Evolutionary conservation across 2,329 filamentous ascomycete genomes (phyloP).

Genomic region (Chaetomiaceae sp.): DNA sequence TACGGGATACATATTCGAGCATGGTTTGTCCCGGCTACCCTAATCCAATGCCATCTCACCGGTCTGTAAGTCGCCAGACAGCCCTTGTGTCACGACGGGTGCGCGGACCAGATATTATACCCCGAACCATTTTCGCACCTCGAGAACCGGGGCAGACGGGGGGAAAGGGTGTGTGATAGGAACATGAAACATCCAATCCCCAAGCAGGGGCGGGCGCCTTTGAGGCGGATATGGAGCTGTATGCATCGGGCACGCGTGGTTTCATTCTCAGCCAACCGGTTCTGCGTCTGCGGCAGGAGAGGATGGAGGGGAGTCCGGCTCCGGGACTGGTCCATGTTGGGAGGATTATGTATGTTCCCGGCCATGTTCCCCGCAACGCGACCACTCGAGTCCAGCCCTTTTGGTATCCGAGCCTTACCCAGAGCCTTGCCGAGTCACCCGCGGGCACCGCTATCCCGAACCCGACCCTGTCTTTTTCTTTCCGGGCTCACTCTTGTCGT

Average conservation of each 20-base stretch:
- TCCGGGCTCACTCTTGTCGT: not conserved
- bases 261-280: not conserved
- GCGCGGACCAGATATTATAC: not conserved
- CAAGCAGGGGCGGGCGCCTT: not conserved
- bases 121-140: not conserved
- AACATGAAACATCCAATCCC: not conserved
- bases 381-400: not conserved
- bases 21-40: not conserved
- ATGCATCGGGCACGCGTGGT: not conserved
- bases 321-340: not conserved
- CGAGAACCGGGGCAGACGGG: not conserved
- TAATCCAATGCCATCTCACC: slow-evolving; percentile 3
- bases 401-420: not conserved
- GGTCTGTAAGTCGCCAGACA: not conserved
- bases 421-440: not conserved
- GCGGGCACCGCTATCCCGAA: not conserved
- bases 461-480: not conserved
- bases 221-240: not conserved
- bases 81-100: not conserved
- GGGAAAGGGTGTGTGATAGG: not conserved
- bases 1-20: too few relatives aligned
- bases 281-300: not conserved
- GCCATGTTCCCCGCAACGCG: not conserved
- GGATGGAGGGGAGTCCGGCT: not conserved
- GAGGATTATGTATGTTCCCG: slow-evolving; percentile 2